These are phyloP conservation scores for Cronartium quercuum DNA, from an alignment of 1,284 basidiomycete genomes.

Conservation along the genomic window DNA sequence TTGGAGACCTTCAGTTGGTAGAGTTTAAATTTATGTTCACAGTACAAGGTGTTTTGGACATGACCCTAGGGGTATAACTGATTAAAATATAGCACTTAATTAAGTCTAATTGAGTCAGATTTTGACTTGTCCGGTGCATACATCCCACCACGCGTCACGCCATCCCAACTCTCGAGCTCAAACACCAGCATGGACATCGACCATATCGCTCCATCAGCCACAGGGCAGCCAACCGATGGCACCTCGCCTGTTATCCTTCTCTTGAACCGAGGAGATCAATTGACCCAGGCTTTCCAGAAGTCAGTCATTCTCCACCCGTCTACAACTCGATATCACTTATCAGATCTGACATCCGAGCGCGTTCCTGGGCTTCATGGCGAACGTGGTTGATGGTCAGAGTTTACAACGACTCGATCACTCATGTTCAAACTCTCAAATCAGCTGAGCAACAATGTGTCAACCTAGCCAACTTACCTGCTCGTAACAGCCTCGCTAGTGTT, in stretches of 20 bases:
- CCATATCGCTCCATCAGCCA: not conserved
- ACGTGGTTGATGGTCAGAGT: not conserved
- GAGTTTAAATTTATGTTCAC: too few relatives aligned
- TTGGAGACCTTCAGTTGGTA: too few relatives aligned
- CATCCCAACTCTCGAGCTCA: too few relatives aligned
- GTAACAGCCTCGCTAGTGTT: not conserved
- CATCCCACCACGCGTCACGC: too few relatives aligned
- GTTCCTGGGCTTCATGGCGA: not conserved
- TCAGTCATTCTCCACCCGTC: not conserved
- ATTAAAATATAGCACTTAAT: too few relatives aligned
- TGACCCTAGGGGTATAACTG: too few relatives aligned
- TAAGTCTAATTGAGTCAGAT: too few relatives aligned
- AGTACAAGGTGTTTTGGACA: too few relatives aligned
- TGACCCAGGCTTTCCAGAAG: constrained; percentile 36
- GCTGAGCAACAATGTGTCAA: constrained; percentile 17
- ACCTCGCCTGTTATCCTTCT: constrained; percentile 16
- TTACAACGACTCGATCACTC: constrained; percentile 34
- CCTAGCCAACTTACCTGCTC: constrained; percentile 3
- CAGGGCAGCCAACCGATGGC: not conserved
- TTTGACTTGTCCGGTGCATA: too few relatives aligned
- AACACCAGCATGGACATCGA: not conserved
- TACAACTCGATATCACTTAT: not conserved
- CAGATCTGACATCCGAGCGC: not conserved
- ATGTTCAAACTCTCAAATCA: constrained; percentile 25
- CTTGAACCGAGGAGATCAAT: constrained; percentile 27